phyloP scores from a whole-genome alignment of 1,284 basidiomycete genomes.

The Fomitopsis palustris region DNA sequence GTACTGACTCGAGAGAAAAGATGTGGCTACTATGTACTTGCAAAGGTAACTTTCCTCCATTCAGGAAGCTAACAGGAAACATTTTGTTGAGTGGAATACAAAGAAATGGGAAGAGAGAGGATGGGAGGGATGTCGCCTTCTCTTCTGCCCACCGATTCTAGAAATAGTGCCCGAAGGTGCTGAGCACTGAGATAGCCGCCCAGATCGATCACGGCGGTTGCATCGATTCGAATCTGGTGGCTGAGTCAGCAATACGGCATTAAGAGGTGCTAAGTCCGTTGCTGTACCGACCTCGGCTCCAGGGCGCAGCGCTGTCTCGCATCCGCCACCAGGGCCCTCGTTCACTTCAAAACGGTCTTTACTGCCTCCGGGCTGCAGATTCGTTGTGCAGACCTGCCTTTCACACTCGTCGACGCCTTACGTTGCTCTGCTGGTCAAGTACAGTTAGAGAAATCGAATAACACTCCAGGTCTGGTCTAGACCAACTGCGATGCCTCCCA shows the following conservation, averaged over 20 bases:
- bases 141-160: too few relatives aligned
- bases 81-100: too few relatives aligned
- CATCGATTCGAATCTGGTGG: background rate
- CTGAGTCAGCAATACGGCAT: background rate
- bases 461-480: background rate
- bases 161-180: too few relatives aligned
- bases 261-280: background rate
- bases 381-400: background rate
- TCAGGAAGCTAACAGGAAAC: too few relatives aligned
- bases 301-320: background rate
- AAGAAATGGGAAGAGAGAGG: too few relatives aligned
- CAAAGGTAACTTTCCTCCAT: too few relatives aligned
- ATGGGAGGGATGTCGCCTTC: too few relatives aligned
- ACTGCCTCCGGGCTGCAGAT: background rate
- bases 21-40: too few relatives aligned
- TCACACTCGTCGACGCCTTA: background rate
- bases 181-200: background rate
- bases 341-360: background rate
- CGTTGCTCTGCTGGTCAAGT: background rate
- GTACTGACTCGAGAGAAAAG: too few relatives aligned
- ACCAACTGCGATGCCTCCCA: conserved; percentile 20
- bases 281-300: conserved; percentile 1
- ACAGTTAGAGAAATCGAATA: background rate
- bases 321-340: background rate
- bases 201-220: background rate